Conservation (phyloP, 805 yeast species). For the Hanseniaspora occidentalis region DNA sequence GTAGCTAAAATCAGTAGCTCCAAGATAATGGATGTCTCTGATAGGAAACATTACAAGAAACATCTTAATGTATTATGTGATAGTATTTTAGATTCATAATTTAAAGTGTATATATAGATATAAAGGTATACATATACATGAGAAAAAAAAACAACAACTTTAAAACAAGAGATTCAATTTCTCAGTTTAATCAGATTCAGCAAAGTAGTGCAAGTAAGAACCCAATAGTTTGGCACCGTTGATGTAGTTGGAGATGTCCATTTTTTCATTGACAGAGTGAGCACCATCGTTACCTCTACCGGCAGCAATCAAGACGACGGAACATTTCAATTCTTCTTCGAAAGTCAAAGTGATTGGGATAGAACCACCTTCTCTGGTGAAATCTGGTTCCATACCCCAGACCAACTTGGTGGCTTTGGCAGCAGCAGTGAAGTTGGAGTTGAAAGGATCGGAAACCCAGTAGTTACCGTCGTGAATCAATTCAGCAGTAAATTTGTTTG, state of each 20-base stretch:
- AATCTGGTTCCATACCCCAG: constrained; percentile 91
- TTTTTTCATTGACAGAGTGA: constrained; percentile 92
- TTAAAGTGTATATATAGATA: too few relatives aligned
- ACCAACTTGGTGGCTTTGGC: constrained; percentile 87
- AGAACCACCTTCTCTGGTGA: constrained; percentile 98
- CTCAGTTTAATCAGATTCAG: constrained; percentile 25
- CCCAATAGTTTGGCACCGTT: constrained; percentile 89
- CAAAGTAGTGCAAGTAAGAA: constrained; percentile 85
- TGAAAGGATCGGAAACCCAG: constrained; percentile 93
- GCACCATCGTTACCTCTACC: constrained; percentile 99
- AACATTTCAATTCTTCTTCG: constrained; percentile 74
- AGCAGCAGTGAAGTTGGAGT: constrained; percentile 89
- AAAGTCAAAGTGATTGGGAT: constrained; percentile 94
- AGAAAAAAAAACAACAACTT: too few relatives aligned
- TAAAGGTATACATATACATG: too few relatives aligned
- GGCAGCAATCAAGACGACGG: constrained; percentile 85
- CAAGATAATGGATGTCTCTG: too few relatives aligned
- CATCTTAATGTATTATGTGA: too few relatives aligned
- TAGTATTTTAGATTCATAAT: too few relatives aligned
- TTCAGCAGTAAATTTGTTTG: constrained; percentile 60
- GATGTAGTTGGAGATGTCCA: constrained; percentile 78
- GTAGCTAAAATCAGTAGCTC: too few relatives aligned
- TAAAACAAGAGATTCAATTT: too few relatives aligned
- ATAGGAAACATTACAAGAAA: too few relatives aligned
- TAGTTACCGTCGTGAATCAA: constrained; percentile 90